phyloP scores from a whole-genome alignment of 148 eudicot genomes.

The Polygonum aviculare region DNA sequence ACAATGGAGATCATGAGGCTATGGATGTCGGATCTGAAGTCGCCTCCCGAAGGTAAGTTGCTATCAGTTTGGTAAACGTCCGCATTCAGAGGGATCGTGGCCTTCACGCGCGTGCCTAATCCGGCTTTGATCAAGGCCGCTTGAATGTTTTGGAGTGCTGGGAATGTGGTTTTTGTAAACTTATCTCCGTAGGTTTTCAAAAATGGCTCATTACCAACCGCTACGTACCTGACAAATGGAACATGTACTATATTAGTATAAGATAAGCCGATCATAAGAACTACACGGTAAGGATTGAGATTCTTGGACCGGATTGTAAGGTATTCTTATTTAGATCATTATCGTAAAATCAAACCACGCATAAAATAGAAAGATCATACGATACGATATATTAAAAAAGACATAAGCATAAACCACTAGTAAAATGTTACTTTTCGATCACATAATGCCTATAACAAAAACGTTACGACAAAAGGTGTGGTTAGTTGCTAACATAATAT shows the following conservation, averaged over 20 bases:
- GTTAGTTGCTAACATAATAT: not conserved
- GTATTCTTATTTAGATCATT: too few species aligned
- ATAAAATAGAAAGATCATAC: too few species aligned
- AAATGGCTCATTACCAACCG: constrained; percentile 96
- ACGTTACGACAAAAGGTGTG: not conserved
- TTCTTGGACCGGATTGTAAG: too few species aligned
- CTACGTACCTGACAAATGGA: constrained; percentile 47
- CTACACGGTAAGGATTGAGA: too few species aligned
- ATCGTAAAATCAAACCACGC: too few species aligned
- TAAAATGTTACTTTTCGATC: too few species aligned
- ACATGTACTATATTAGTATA: not conserved
- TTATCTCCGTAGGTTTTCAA: constrained; percentile 59
- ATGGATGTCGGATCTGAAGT: constrained; percentile 70
- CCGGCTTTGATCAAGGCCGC: constrained; percentile 95
- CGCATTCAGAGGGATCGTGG: constrained; percentile 79
- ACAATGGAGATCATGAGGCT: constrained; percentile 61
- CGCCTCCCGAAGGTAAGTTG: constrained; percentile 65
- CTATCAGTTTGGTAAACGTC: constrained; percentile 65
- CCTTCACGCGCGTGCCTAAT: constrained; percentile 64
- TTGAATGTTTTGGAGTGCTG: constrained; percentile 78
- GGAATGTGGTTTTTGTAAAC: constrained; percentile 51
- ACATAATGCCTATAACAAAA: too few species aligned
- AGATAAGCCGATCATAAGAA: too few species aligned
- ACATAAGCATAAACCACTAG: too few species aligned
- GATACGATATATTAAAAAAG: too few species aligned